Conservation (phyloP, 2,329 filamentous ascomycete species). For the Alternaria ethzedia region DNA sequence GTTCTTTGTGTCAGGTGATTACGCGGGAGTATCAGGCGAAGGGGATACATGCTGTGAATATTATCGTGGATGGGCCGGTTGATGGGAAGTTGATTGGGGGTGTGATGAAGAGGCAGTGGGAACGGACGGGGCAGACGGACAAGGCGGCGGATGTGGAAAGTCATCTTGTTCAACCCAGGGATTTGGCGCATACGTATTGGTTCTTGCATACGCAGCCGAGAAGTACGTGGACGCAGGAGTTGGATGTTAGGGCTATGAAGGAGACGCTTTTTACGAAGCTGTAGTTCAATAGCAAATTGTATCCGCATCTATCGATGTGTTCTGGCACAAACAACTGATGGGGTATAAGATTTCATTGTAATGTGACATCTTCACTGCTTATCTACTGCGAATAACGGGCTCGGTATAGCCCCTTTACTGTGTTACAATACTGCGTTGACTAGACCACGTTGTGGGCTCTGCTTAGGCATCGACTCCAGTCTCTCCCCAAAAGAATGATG, state of each 20-base stretch:
- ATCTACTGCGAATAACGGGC: no score
- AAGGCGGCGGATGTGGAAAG: slow-evolving; percentile 5
- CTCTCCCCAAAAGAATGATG: no score
- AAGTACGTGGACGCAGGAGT: slow-evolving; percentile 32
- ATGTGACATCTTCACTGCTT: no score
- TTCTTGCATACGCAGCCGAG: slow-evolving; percentile 28
- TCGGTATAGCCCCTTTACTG: no score
- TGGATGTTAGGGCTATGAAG: slow-evolving; percentile 29
- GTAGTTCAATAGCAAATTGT: neutral
- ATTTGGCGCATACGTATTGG: slow-evolving; percentile 25
- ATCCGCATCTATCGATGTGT: no score
- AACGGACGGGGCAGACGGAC: neutral
- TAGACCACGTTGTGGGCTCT: no score
- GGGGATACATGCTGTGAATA: neutral
- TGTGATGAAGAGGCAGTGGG: neutral
- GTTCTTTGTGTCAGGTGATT: neutral
- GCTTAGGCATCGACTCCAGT: no score
- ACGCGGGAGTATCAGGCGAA: neutral
- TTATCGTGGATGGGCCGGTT: neutral
- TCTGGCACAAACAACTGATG: no score
- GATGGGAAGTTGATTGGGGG: neutral
- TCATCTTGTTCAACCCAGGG: slow-evolving; percentile 14
- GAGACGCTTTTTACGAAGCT: slow-evolving; percentile 15
- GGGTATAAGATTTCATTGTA: no score
- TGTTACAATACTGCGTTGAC: no score